Evolutionary conservation across 176 grass and related monocot species (phyloP), one percentile per base, ranked within the genome.

Genomic region (Stipa capillata): DNA sequence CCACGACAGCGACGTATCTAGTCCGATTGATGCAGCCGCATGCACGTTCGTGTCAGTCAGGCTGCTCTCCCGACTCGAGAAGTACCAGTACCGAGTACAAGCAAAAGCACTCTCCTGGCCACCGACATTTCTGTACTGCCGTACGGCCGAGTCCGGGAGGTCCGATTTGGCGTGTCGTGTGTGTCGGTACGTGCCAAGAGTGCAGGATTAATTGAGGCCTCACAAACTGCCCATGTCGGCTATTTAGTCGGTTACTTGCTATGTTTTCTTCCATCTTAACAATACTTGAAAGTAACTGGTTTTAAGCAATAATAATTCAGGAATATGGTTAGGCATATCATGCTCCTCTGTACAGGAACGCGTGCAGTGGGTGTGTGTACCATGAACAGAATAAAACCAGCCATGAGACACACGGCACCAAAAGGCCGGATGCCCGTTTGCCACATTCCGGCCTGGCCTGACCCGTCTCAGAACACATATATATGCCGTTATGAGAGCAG

Each of bases 91-190:
- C 67, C 33, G 15, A 37, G 17, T n/a, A 60, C 58, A 25, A 45
- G 13, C 12, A 16, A 1, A 2, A n/a, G 43, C 45, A 5, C 13
- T 0, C 18, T 48, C 8, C 29, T 48, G 69, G 11, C 36, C 71
- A 81, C 85, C 85, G 71, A 76, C 69, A 74, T 59, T 31, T 84
- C 21, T 74, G 39, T 7, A 47, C 58, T 11, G 27, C n/a, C n/a
- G n/a, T n/a, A n/a, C n/a, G n/a, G n/a, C n/a, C n/a, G n/a, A n/a
- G n/a, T n/a, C 34, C 0, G 78, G 49, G 39, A 48, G 52, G 31
- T 47, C 13, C 24, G 25, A 47, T 61, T 14, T 61, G 37, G 17
- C 37, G 8, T 14, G 58, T 16, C 12, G 74, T n/a, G n/a, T 2
- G 25, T 14, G 73, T 76, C 25, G 37, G 53, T 20, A 3, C n/a